Percentiles rank a stretch among this genome's conserved stretches.
Evolutionary conservation across 73 alveolate species (phyloP).

Genomic region (Effrenium voratum): DNA sequence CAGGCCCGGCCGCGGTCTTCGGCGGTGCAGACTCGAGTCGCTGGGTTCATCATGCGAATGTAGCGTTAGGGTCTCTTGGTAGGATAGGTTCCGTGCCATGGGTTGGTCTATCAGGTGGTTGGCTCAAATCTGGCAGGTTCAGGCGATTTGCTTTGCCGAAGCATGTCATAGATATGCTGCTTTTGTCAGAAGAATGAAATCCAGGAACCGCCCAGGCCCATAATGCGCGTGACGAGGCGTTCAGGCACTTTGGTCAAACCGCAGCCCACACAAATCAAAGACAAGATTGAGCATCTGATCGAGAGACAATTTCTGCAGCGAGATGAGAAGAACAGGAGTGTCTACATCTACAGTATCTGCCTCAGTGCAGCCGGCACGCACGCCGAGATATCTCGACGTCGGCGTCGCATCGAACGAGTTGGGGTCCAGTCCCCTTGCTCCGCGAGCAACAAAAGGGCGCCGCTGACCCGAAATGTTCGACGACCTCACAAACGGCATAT

Average conservation of each 20-base stretch:
- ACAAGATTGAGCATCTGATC: slow-evolving; percentile 53
- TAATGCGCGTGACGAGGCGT: slow-evolving; percentile 95
- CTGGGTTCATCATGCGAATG: background rate
- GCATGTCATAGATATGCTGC: too few species aligned
- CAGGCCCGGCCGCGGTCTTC: too few species aligned
- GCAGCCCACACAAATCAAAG: slow-evolving; percentile 97
- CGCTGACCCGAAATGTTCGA: too few species aligned
- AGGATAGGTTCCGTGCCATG: background rate
- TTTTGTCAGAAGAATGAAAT: background rate
- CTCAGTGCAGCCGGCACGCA: too few species aligned
- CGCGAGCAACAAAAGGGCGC: too few species aligned
- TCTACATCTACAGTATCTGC: background rate
- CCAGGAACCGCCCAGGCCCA: background rate
- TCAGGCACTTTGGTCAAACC: slow-evolving; percentile 95
- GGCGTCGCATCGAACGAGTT: too few species aligned
- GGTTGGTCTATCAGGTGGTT: background rate
- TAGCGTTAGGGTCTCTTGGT: background rate
- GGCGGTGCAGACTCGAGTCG: background rate
- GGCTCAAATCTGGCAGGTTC: too few species aligned
- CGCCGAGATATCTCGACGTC: too few species aligned
- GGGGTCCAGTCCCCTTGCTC: too few species aligned
- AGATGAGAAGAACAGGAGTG: background rate
- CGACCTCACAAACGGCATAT: too few species aligned
- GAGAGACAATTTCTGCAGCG: background rate
- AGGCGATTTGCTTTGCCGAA: too few species aligned